Conservation (phyloP, 371 early-diverging fungal genomes). For the Dichotomocladium elegans region DNA sequence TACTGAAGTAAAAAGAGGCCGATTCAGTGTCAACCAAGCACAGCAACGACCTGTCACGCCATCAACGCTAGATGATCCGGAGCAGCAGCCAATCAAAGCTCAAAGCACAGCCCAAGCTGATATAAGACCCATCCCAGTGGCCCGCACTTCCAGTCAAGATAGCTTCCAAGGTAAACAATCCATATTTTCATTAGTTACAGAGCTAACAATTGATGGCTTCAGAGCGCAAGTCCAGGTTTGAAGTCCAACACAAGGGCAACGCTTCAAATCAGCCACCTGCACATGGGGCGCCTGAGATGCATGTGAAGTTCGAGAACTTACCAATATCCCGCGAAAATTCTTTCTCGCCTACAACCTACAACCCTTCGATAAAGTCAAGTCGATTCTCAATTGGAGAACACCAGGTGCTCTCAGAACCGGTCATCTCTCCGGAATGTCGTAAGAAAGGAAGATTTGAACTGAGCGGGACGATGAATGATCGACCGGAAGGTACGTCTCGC, state of each 20-base stretch:
- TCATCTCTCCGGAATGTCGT: conserved; percentile 15
- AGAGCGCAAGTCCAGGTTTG: conserved; percentile 18
- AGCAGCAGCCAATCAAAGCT: no score
- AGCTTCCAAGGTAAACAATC: conserved; percentile 9
- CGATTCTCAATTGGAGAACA: conserved; percentile 25
- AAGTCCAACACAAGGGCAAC: conserved; percentile 7
- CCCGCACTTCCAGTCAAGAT: conserved; percentile 12
- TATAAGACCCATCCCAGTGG: conserved; percentile 7
- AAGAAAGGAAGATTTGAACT: conserved; percentile 25
- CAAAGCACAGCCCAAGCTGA: neutral
- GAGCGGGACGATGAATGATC: conserved; percentile 13
- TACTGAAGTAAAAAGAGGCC: conserved; percentile 54
- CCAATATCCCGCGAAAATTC: conserved; percentile 35
- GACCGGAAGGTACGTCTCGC: no score
- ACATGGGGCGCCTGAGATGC: neutral
- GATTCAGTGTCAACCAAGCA: conserved; percentile 59
- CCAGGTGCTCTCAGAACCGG: neutral
- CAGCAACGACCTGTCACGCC: neutral
- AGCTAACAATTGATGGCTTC: neutral
- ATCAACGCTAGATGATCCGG: conserved; percentile 1
- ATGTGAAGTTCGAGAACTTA: conserved; percentile 1
- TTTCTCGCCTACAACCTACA: conserved; percentile 10
- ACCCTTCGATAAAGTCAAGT: conserved; percentile 7
- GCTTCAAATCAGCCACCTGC: neutral
- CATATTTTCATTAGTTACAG: no score